These are phyloP conservation scores for Alternaria atra DNA, from an alignment of 2,329 filamentous ascomycete species.

Conservation along the genomic window DNA sequence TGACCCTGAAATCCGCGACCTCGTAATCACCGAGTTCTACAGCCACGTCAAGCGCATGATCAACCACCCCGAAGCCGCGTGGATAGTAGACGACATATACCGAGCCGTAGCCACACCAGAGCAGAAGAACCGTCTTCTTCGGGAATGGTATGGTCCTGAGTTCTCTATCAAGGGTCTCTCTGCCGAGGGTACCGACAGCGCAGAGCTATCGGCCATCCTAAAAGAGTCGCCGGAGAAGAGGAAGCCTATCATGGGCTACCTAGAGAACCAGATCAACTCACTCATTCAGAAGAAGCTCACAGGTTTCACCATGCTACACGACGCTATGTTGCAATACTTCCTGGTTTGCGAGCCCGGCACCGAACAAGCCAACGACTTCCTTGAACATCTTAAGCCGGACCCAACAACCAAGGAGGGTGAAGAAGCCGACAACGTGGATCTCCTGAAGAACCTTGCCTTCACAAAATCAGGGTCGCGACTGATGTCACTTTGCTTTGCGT, in stretches of 20 bases:
- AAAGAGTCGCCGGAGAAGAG: constrained; percentile 84
- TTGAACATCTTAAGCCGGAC: constrained; percentile 90
- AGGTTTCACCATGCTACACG: constrained; percentile 96
- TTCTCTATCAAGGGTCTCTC: constrained; percentile 78
- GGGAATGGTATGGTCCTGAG: constrained; percentile 97
- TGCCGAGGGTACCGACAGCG: constrained; percentile 59
- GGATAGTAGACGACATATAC: constrained; percentile 98
- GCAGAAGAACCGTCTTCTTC: constrained; percentile 84
- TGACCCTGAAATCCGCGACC: constrained; percentile 83
- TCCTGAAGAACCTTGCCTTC: constrained; percentile 95
- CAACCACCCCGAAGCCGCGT: constrained; percentile 94
- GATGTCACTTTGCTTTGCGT: constrained; percentile 80
- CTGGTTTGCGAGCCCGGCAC: constrained; percentile 78
- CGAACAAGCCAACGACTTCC: constrained; percentile 84
- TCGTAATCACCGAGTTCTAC: constrained; percentile 94
- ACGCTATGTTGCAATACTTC: constrained; percentile 98
- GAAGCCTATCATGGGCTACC: constrained; percentile 82
- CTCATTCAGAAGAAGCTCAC: constrained; percentile 96
- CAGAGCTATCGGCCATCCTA: constrained; percentile 79
- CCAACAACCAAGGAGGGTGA: constrained; percentile 72
- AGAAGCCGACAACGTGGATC: constrained; percentile 62
- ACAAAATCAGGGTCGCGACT: constrained; percentile 87
- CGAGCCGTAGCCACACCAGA: constrained; percentile 83
- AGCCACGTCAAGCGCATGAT: constrained; percentile 92
- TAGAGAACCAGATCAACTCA: constrained; percentile 87